Conservation (phyloP, 2,329 filamentous ascomycete species). For the Alternaria alternata region DNA sequence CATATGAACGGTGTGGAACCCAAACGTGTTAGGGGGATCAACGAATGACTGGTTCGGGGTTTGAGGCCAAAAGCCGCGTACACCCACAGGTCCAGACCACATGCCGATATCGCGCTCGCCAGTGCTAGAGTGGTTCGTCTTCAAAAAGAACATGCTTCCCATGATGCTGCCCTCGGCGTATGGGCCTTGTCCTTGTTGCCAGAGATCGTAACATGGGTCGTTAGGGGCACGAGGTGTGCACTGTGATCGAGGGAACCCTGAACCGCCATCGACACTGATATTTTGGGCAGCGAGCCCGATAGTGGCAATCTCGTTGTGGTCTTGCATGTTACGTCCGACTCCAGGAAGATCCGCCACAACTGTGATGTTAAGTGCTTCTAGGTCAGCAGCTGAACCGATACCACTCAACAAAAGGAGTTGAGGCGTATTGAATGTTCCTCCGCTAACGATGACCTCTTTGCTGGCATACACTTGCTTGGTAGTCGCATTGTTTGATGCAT, state of each 20-base stretch:
- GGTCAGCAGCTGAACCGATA: conserved; percentile 63
- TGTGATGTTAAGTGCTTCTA: conserved; percentile 61
- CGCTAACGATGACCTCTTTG: conserved; percentile 37
- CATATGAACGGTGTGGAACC: not conserved
- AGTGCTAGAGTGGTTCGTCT: not conserved
- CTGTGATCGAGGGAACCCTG: not conserved
- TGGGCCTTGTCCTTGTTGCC: not conserved
- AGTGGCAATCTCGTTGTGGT: not conserved
- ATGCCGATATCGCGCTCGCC: not conserved
- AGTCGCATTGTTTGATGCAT: conserved; percentile 42
- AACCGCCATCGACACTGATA: not conserved
- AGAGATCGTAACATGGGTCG: not conserved
- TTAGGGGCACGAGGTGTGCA: not conserved
- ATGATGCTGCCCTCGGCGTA: not conserved
- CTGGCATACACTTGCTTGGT: conserved; percentile 21
- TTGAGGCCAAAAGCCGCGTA: not conserved
- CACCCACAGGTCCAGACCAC: not conserved
- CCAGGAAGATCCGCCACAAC: conserved; percentile 50
- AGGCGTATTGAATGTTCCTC: conserved; percentile 67
- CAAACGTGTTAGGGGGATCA: not conserved
- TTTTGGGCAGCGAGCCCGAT: not conserved
- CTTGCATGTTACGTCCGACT: not conserved
- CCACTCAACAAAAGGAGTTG: conserved; percentile 71
- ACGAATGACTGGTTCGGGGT: not conserved
- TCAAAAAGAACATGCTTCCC: not conserved